Percentiles rank a stretch among this genome's conserved stretches.
phyloP scores from a whole-genome alignment of 2,329 filamentous ascomycete genomes.

The Cadophora sp. region DNA sequence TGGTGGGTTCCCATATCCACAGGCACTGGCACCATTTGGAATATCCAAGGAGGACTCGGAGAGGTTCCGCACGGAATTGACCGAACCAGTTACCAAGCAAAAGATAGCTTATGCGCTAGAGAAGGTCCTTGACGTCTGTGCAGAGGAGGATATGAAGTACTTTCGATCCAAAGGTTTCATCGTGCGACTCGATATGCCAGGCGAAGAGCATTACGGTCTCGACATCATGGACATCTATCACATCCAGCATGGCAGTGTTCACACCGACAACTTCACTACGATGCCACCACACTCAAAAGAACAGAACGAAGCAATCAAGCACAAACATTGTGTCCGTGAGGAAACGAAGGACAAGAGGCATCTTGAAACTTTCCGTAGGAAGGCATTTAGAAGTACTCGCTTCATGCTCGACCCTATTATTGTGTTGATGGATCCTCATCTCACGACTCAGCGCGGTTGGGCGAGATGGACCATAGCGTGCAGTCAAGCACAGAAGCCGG shows the following conservation, averaged over 20 bases:
- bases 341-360: background rate
- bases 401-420: constrained; percentile 30
- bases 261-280: constrained; percentile 17
- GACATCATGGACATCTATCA: constrained; percentile 38
- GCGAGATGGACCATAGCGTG: constrained; percentile 10
- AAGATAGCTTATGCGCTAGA: constrained; percentile 29
- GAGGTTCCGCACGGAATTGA: constrained; percentile 16
- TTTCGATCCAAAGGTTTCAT: constrained; percentile 35
- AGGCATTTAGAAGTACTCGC: constrained; percentile 25
- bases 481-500: constrained; percentile 1
- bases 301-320: constrained; percentile 8
- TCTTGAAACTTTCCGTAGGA: constrained; percentile 13
- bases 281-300: background rate
- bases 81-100: background rate
- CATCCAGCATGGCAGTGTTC: constrained; percentile 12
- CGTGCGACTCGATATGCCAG: constrained; percentile 37
- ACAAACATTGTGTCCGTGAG: constrained; percentile 11
- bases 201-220: constrained; percentile 33
- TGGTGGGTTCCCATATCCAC: constrained; percentile 32
- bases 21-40: constrained; percentile 22
- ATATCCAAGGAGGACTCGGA: constrained; percentile 28
- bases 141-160: constrained; percentile 27
- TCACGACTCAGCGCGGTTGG: constrained; percentile 31
- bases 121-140: constrained; percentile 30
- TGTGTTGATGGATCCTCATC: constrained; percentile 25